Conservation (phyloP, 2,329 filamentous ascomycete genomes). For the Claviceps digitariae region DNA sequence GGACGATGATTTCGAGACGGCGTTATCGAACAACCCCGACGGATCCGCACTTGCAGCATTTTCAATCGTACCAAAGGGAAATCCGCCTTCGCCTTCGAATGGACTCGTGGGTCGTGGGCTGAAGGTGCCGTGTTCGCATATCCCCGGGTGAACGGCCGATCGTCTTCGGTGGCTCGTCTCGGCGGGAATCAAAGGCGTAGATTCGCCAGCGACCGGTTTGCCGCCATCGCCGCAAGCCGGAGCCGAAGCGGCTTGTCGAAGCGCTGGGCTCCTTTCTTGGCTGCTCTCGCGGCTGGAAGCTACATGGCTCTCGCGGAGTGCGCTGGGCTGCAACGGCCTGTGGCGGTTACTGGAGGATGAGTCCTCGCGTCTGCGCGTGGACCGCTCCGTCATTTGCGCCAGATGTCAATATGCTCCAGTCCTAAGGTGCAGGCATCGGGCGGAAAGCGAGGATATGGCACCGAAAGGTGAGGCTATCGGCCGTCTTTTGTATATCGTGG, state of each 20-base stretch:
- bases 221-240: conserved; percentile 7
- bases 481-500: not conserved
- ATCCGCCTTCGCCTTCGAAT: conserved; percentile 16
- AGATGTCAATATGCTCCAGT: not conserved
- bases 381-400: conserved; percentile 13
- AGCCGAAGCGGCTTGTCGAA: conserved; percentile 5
- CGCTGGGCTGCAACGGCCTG: conserved; percentile 29
- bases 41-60: conserved; percentile 19
- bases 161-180: conserved; percentile 4
- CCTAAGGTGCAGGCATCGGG: not conserved
- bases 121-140: conserved; percentile 63
- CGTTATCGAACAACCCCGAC: conserved; percentile 23
- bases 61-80: conserved; percentile 16
- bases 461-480: not conserved
- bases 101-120: conserved; percentile 50
- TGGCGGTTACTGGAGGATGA: conserved; percentile 20
- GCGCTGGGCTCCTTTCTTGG: conserved; percentile 7
- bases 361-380: conserved; percentile 17
- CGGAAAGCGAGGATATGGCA: not conserved
- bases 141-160: conserved; percentile 22
- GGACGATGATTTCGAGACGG: conserved; percentile 24
- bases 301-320: conserved; percentile 31
- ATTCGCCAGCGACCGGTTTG: conserved; percentile 26
- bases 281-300: conserved; percentile 13
- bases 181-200: conserved; percentile 33